Percentiles rank a stretch among this genome's conserved stretches.
phyloP scores from a whole-genome alignment of 169 alveolate species.

The Eimeria acervulina region DNA sequence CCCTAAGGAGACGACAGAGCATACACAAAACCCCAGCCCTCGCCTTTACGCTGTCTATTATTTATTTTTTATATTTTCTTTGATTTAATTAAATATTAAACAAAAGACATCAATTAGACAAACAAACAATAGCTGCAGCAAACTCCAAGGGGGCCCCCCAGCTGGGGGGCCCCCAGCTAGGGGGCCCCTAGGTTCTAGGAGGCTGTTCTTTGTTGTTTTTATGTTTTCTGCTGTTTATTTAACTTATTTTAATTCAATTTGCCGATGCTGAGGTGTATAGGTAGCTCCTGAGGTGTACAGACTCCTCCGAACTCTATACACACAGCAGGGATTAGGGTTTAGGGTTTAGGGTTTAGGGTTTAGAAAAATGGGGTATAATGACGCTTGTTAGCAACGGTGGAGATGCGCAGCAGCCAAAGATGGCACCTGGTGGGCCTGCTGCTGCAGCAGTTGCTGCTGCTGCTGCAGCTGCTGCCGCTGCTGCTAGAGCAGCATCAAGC shows the following conservation, averaged over 20 bases:
- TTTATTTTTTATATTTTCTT: not conserved
- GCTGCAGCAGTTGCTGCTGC: not conserved
- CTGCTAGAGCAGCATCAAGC: not conserved
- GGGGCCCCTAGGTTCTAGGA: not conserved
- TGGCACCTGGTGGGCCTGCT: not conserved
- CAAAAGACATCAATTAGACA: not conserved
- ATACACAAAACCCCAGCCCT: too few species aligned
- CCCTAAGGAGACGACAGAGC: too few species aligned
- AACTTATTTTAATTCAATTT: not conserved
- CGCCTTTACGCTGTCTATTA: too few species aligned
- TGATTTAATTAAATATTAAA: not conserved
- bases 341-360: slow-evolving; percentile 21
- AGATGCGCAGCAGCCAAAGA: not conserved
- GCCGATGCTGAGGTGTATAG: not conserved
- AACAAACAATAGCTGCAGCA: not conserved
- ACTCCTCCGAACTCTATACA: not conserved
- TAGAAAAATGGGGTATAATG: not conserved
- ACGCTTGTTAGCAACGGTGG: not conserved
- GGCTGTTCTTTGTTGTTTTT: too few species aligned
- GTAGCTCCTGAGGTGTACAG: not conserved
- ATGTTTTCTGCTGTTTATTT: not conserved
- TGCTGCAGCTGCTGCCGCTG: slow-evolving; percentile 15
- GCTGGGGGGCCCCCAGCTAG: not conserved
- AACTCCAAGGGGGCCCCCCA: not conserved
- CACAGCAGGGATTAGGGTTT: slow-evolving; percentile 10